Percentiles rank a stretch among this genome's conserved stretches.
These are phyloP conservation scores for Coemansia sp. DNA, from an alignment of 371 early-diverging fungal genomes.

Conservation along the genomic window DNA sequence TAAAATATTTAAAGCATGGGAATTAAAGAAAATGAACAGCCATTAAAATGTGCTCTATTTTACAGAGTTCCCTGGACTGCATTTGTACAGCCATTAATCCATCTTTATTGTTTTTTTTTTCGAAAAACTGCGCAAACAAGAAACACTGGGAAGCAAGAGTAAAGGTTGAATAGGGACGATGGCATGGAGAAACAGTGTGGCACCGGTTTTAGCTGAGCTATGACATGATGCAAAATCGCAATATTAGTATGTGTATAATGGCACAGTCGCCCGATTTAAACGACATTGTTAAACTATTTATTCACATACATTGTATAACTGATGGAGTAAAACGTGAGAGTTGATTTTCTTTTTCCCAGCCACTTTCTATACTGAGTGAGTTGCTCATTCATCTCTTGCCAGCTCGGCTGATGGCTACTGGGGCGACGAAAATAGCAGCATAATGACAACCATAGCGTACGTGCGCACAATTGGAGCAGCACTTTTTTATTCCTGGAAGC, in stretches of 20 bases:
- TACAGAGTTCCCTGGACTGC: not conserved
- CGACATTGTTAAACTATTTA: not conserved
- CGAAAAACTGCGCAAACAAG: too few relatives aligned
- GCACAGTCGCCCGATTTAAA: too few relatives aligned
- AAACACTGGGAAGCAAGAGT: too few relatives aligned
- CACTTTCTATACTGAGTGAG: not conserved
- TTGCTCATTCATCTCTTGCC: too few relatives aligned
- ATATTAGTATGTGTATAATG: not conserved
- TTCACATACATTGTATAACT: not conserved
- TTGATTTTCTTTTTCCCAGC: not conserved
- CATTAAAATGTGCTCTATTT: not conserved
- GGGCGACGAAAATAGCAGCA: not conserved
- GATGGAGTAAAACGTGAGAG: not conserved
- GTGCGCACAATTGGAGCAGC: not conserved
- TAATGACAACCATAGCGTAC: not conserved
- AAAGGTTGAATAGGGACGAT: not conserved
- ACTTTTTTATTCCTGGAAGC: not conserved
- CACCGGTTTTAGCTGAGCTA: not conserved
- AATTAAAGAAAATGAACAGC: too few relatives aligned
- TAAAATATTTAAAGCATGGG: too few relatives aligned
- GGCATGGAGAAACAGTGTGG: not conserved
- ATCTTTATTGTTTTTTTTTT: not conserved
- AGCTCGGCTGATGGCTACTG: too few relatives aligned
- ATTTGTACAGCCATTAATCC: not conserved
- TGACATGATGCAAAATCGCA: not conserved